Evolutionary conservation across 2,329 filamentous ascomycete genomes (phyloP).

Genomic region (Alternaria dauci): DNA sequence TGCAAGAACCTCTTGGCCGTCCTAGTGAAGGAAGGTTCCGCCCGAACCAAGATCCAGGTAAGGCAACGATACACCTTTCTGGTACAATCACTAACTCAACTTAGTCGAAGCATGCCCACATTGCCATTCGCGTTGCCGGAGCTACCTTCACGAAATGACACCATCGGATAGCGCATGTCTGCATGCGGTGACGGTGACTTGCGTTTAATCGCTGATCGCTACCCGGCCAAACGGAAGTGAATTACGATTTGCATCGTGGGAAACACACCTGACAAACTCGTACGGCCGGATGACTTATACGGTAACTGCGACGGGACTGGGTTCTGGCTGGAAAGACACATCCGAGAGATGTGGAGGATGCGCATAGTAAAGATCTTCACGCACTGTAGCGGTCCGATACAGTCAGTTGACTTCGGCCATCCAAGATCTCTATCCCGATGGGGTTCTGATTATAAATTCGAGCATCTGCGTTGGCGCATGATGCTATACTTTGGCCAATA

Average conservation of each 20-base stretch:
- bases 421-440: not conserved
- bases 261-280: not conserved
- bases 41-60: not conserved
- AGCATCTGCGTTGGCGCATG: not conserved
- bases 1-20: not conserved
- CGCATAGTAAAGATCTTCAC: not conserved
- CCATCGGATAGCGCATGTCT: not conserved
- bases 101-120: not conserved
- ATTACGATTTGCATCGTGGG: not conserved
- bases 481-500: not conserved
- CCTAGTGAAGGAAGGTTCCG: not conserved
- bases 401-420: not conserved
- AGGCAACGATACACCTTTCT: not conserved
- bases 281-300: not conserved
- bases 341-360: not conserved
- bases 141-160: not conserved
- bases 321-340: not conserved
- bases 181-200: not conserved
- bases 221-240: rapidly evolving
- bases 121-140: not conserved
- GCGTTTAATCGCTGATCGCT: not conserved
- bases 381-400: not conserved
- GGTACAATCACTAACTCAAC: not conserved
- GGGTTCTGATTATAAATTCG: not conserved
- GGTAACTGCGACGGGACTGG: not conserved